These are phyloP conservation scores for Brasenia schreberi DNA, from an alignment of 164 flowering plant genomes.

Conservation along the genomic window DNA sequence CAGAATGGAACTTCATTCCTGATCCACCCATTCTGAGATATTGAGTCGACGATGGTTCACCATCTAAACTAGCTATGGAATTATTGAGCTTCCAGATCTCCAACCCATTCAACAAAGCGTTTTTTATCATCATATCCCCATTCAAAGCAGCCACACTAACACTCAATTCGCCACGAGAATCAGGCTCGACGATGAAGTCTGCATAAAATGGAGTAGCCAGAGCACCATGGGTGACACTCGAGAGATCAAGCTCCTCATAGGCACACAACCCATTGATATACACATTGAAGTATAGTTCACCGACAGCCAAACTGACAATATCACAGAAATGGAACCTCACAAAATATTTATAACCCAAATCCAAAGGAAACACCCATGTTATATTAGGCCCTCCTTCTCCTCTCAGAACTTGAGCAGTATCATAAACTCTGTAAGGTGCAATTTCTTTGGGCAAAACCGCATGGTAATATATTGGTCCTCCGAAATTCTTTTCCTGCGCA, in stretches of 20 bases:
- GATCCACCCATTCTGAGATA: not conserved
- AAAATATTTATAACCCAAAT: constrained; percentile 47
- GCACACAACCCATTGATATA: constrained; percentile 44
- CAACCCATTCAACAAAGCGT: constrained; percentile 76
- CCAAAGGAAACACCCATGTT: constrained; percentile 60
- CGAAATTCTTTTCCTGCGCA: constrained; percentile 8
- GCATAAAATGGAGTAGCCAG: constrained; percentile 53
- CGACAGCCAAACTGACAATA: constrained; percentile 42
- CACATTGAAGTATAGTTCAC: constrained; percentile 52
- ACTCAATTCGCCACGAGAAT: constrained; percentile 12
- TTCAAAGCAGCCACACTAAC: constrained; percentile 40
- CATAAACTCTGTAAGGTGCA: constrained; percentile 66
- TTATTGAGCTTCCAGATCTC: constrained; percentile 60
- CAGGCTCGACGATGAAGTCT: constrained; percentile 44
- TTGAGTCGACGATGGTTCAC: not conserved
- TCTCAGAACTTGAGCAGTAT: constrained; percentile 38
- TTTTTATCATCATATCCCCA: constrained; percentile 18
- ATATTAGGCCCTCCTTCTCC: constrained; percentile 46
- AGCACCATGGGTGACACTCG: constrained; percentile 20
- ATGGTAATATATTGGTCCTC: constrained; percentile 34
- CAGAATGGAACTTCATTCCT: not conserved
- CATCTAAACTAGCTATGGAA: not conserved
- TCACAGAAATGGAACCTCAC: constrained; percentile 80
- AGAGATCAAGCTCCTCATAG: constrained; percentile 46
- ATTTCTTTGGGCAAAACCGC: constrained; percentile 22